Percentiles rank a stretch among this genome's conserved stretches.
phyloP scores from a whole-genome alignment of 768 basidiomycete genomes.

The Lactarius sp. region DNA sequence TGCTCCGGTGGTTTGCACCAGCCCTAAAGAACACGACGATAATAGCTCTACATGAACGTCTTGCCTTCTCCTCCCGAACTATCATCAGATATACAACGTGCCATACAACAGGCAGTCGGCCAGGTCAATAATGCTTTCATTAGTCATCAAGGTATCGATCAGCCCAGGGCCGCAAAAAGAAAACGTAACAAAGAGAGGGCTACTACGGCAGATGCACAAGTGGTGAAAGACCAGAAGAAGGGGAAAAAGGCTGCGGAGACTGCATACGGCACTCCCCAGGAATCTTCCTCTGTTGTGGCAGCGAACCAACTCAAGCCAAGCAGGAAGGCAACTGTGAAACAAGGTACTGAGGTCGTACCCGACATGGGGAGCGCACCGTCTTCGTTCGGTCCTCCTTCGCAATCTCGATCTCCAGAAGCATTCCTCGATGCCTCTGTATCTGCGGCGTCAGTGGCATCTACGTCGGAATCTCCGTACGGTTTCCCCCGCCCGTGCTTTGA shows the following conservation, averaged over 20 bases:
- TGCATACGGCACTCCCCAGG: neutral
- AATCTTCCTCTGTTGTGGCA: neutral
- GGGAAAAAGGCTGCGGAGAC: constrained; percentile 28
- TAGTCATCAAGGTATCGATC: constrained; percentile 27
- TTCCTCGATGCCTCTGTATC: constrained; percentile 63
- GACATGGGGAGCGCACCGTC: neutral
- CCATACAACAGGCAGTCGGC: constrained; percentile 47
- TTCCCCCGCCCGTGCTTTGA: constrained; percentile 25
- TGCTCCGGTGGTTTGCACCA: constrained; percentile 8
- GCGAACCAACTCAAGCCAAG: constrained; percentile 24
- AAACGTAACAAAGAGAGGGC: constrained; percentile 33
- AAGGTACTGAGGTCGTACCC: neutral
- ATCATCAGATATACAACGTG: constrained; percentile 44
- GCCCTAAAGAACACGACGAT: constrained; percentile 12
- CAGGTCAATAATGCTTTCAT: constrained; percentile 41
- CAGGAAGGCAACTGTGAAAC: constrained; percentile 33
- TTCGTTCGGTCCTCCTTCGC: constrained; percentile 9
- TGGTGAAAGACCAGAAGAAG: constrained; percentile 34
- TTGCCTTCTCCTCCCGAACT: constrained; percentile 26
- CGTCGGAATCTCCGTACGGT: constrained; percentile 29
- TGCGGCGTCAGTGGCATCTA: constrained; percentile 48
- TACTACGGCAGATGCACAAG: constrained; percentile 9
- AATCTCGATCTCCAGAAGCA: constrained; percentile 37
- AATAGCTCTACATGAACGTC: constrained; percentile 10
- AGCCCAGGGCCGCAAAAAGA: constrained; percentile 30